Evolutionary conservation across 2,329 filamentous ascomycete species (phyloP).

Genomic region (Fonsecaea pedrosoi): DNA sequence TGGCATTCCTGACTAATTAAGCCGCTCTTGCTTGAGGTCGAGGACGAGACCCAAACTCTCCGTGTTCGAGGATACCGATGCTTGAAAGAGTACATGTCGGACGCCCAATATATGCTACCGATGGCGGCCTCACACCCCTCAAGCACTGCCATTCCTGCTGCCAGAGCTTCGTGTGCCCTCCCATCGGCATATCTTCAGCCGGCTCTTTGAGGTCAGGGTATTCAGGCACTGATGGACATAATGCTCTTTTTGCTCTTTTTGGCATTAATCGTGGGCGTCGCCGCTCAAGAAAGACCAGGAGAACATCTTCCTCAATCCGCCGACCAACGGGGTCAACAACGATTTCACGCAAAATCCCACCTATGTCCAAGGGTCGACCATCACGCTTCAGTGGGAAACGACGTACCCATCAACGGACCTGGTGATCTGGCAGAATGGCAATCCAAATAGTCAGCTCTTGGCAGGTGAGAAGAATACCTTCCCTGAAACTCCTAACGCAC

Average conservation of each 20-base stretch:
- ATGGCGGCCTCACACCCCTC: neutral
- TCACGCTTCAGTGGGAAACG: conserved; percentile 1
- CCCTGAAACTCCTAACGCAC: neutral
- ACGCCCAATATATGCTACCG: conserved; percentile 1
- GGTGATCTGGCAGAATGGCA: neutral
- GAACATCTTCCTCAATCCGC: neutral
- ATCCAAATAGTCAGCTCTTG: neutral
- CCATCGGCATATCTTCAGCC: neutral
- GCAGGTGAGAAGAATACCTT: neutral
- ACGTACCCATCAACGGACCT: neutral
- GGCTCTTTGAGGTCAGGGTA: neutral
- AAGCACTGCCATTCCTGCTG: neutral
- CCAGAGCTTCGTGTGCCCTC: neutral
- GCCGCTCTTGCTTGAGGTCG: neutral
- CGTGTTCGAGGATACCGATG: neutral
- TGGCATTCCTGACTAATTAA: neutral
- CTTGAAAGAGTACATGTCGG: neutral
- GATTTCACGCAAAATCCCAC: conserved; percentile 3
- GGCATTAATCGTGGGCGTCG: neutral
- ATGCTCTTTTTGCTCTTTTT: neutral
- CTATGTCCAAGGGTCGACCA: neutral
- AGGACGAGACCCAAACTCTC: neutral
- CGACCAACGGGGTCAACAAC: neutral
- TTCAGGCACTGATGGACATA: neutral
- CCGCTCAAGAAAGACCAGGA: neutral